Evolutionary conservation across 345 rosid species (phyloP), one percentile per base, ranked within the genome.

Genomic region (Camelina sativa): DNA sequence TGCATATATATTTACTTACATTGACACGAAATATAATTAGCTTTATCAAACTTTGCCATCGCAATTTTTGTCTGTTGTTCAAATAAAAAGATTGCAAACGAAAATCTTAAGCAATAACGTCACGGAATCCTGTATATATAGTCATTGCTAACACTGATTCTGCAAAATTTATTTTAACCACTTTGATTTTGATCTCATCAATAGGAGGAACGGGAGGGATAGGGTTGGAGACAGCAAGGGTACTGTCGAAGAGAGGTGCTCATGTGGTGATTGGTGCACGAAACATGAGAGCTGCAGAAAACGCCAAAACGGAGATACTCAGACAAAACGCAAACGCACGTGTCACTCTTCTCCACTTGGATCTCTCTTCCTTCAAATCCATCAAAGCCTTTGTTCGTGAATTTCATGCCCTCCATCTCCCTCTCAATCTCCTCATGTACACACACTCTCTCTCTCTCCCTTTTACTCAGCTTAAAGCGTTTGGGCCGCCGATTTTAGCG

Each of bases 191-290:
- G 25, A 17, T 60, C 4, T 50, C 47, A 13, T 43, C 5, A 0
- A 4, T 43, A 43, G 99, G 99, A 67, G 98, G 96, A 51, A 88
- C 96, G 2, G 84, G 89, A 68, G 99, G 99, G 28, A 95, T 95
- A 52, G 99, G 99, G 8, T 71, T 90, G 74, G 99, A 95, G 85
- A 90, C 99, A 5, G 86, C 92, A 46, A 85, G 92, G 73, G 90
- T 92, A 6, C 51, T 95, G 80, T 88, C 93, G 15, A 76, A 82
- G 37, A 83, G 85, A 7, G 81, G 80, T 44, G 99, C 84, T 2
- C 97, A 82, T 73, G 93, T 92, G 10, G 81, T 95, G 2, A 87
- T 95, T 15, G 97, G 83, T 9, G 97, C 93, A 11, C 83, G 99
- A 74, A 92, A 90, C 85, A 51, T 86, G 78, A 80, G 76, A 17